phyloP scores from a whole-genome alignment of 164 flowering plant species.

The Tetrastigma voinierianum region DNA sequence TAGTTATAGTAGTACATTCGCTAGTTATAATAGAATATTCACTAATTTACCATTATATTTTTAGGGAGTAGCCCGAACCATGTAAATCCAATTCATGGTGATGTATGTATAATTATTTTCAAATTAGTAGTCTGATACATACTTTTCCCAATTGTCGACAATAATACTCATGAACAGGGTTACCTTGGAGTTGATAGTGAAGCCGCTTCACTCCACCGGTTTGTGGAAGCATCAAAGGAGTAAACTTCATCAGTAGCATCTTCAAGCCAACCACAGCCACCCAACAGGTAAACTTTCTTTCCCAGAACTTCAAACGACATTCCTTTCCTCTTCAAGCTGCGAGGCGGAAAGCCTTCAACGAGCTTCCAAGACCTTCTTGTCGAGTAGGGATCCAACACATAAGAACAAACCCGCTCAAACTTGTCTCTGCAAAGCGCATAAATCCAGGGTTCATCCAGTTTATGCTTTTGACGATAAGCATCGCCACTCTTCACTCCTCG shows the following conservation, averaged over 20 bases:
- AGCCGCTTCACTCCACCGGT: constrained; percentile 55
- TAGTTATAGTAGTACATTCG: no score
- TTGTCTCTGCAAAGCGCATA: constrained; percentile 81
- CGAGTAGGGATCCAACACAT: constrained; percentile 58
- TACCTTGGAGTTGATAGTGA: constrained; percentile 62
- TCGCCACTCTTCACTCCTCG: constrained; percentile 60
- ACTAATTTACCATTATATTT: no score
- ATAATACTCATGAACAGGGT: background rate
- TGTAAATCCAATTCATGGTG: no score
- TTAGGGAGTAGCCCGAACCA: no score
- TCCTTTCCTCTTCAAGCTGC: constrained; percentile 57
- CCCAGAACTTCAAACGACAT: constrained; percentile 64
- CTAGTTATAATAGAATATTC: no score
- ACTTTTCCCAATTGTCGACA: no score
- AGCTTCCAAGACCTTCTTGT: constrained; percentile 51
- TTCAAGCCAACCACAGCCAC: constrained; percentile 75
- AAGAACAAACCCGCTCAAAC: constrained; percentile 40
- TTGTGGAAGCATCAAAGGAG: constrained; percentile 58
- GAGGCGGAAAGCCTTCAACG: constrained; percentile 41
- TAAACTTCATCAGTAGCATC: constrained; percentile 70
- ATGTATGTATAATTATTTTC: no score
- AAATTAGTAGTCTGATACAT: no score
- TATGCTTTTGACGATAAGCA: constrained; percentile 50
- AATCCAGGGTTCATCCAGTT: constrained; percentile 63
- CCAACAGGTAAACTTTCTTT: constrained; percentile 55